Conservation (phyloP, 148 eudicot species). For the Bassia scoparia region DNA sequence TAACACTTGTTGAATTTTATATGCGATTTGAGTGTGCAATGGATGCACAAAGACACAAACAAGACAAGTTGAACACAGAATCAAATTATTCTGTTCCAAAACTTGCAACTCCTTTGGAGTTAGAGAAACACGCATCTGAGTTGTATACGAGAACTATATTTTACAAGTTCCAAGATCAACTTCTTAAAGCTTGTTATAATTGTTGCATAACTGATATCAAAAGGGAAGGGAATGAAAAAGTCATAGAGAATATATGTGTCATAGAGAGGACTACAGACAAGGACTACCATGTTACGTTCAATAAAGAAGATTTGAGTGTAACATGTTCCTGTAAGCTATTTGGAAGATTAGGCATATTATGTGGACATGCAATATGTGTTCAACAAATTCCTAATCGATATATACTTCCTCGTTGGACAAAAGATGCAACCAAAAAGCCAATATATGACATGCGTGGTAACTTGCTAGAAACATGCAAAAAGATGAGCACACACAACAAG, state of each 20-base stretch:
- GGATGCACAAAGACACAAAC: conserved; percentile 7
- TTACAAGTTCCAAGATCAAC: background rate
- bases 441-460: conserved; percentile 1
- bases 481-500: background rate
- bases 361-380: background rate
- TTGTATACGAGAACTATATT: background rate
- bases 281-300: background rate
- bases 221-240: too few relatives aligned
- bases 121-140: background rate
- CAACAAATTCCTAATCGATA: background rate
- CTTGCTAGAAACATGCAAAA: background rate
- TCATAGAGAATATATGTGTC: background rate
- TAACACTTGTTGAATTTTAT: conserved; percentile 1
- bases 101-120: background rate
- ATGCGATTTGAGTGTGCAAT: conserved; percentile 9
- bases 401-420: background rate
- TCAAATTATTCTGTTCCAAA: background rate
- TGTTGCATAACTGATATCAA: background rate
- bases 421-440: background rate
- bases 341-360: background rate
- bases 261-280: background rate
- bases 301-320: background rate
- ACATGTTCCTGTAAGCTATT: background rate
- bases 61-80: background rate
- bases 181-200: background rate